phyloP scores from a whole-genome alignment of 495 filamentous ascomycete species.

The Neurospora sp. region DNA sequence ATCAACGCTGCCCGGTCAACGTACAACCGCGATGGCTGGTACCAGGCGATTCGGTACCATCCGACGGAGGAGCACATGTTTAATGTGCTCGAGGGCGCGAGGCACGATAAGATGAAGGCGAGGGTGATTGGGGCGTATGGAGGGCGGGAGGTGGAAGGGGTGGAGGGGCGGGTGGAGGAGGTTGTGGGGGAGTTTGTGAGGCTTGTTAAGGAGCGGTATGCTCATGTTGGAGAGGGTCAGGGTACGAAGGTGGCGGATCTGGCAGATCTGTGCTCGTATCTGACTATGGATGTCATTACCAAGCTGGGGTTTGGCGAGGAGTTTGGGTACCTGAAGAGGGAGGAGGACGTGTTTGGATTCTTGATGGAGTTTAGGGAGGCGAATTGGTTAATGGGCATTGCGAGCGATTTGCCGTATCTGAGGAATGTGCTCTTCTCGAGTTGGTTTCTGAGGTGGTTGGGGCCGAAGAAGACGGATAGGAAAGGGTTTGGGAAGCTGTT shows the following conservation, averaged over 20 bases:
- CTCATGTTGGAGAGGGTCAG: no score
- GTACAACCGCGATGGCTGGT: constrained; percentile 21
- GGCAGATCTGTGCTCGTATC: constrained; percentile 18
- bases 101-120: constrained; percentile 17
- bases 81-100: constrained; percentile 16
- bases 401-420: constrained; percentile 20
- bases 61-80: constrained; percentile 25
- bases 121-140: constrained; percentile 27
- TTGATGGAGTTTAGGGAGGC: constrained; percentile 27
- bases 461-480: constrained; percentile 45
- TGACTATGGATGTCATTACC: constrained; percentile 38
- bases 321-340: constrained; percentile 25
- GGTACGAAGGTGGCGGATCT: no score
- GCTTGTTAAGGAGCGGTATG: neutral
- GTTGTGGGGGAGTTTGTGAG: neutral
- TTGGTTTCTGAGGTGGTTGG: constrained; percentile 40
- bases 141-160: constrained; percentile 24
- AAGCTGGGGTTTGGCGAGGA: constrained; percentile 39
- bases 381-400: constrained; percentile 16
- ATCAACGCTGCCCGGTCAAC: constrained; percentile 20
- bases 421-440: constrained; percentile 19
- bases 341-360: constrained; percentile 41
- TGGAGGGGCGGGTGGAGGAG: neutral
- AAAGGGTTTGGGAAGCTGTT: constrained; percentile 31
- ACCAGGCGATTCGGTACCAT: constrained; percentile 20